Evolutionary conservation across 1,284 basidiomycete species (phyloP).

Genomic region (Mycosarcoma mackinlayi): DNA sequence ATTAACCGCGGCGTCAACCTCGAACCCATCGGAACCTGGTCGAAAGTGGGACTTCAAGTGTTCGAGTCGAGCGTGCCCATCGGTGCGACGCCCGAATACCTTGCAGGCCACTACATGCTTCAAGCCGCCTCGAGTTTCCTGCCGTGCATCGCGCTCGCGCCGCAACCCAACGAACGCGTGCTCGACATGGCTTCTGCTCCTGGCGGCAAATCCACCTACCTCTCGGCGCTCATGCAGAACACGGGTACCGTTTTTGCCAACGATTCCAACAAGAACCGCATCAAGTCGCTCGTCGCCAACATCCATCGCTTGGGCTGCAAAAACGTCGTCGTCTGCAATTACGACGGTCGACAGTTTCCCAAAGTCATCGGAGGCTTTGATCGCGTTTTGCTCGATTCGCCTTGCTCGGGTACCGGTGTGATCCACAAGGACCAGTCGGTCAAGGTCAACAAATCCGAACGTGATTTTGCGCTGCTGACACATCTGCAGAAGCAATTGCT

Average conservation of each 20-base stretch:
- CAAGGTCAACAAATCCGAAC: conserved; percentile 96
- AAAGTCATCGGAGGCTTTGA: conserved; percentile 99
- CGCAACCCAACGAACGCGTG: conserved; percentile 91
- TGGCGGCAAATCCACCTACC: conserved; percentile 89
- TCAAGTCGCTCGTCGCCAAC: conserved; percentile 96
- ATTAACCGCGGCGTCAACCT: conserved; percentile 92
- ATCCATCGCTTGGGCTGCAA: conserved; percentile 97
- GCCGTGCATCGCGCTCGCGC: conserved; percentile 94
- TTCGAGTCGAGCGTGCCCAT: conserved; percentile 97
- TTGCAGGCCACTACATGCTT: conserved; percentile 99
- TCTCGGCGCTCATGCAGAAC: conserved; percentile 84
- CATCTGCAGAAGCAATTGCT: conserved; percentile 99
- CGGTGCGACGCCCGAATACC: conserved; percentile 93
- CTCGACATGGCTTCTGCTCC: conserved; percentile 99
- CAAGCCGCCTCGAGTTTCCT: conserved; percentile 98
- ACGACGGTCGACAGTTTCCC: conserved; percentile 98
- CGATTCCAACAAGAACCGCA: conserved; percentile 92
- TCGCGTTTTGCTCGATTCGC: conserved; percentile 93
- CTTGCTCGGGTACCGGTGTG: conserved; percentile 97
- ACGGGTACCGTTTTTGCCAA: conserved; percentile 98
- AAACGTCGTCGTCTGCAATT: conserved; percentile 96
- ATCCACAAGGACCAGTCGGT: conserved; percentile 98
- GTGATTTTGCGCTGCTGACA: conserved; percentile 87
- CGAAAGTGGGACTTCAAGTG: conserved; percentile 95
- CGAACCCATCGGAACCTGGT: conserved; percentile 98